Base-by-base conservation (phyloP, 2,329 filamentous ascomycete species). In the Nakataea oryzae region DNA sequence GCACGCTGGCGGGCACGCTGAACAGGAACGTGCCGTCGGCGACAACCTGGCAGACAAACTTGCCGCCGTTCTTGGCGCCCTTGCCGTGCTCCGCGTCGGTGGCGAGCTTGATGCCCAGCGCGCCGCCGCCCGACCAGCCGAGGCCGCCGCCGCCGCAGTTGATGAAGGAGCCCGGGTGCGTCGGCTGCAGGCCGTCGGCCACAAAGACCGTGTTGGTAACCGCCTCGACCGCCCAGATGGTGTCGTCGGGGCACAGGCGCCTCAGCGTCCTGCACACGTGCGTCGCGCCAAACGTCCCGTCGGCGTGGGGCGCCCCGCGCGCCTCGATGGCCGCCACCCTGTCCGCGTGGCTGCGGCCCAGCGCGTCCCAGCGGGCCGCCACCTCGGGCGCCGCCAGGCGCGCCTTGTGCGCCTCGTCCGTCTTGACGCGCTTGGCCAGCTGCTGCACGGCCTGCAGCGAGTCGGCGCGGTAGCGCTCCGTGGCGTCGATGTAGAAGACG, bases 191-290 rank as follows among this genome's bases (percentile, higher is more conserved):
- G 67, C 89, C 86, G 66, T 92, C 87, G 54, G 87, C 81, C 3
- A 91, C 86, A 56, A 85, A 82, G 1, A 71, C 72, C 0, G 86
- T 86, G 66, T 88, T 84, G 0, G 89, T 92, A 1, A 93, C 89
- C 0, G 89, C 85, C 74, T 93, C 89, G 62, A 92, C 77, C 3
- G 85, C 85, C 79, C 83, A 91, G 67, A 92, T 88, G 0, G 89
- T 88, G 70, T 80, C 77, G 29, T 69, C 56, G 0, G 78, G 78
- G 60, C 74, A 77, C 24, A 74, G 61, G 13, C 70, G 65, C 26
- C 70, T 67, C 27, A 79, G 69, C 62, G 64, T 70, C n/a, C 69
- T 67, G 65, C 72, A 75, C 17, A 79, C 69, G 63, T 79, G 67
- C 13, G 74, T 81, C 1, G 82, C 81, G 30, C 84, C 85, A 65